Base-by-base conservation (phyloP, 192 early-diverging fungal species). In the Podila epicladia region DNA sequence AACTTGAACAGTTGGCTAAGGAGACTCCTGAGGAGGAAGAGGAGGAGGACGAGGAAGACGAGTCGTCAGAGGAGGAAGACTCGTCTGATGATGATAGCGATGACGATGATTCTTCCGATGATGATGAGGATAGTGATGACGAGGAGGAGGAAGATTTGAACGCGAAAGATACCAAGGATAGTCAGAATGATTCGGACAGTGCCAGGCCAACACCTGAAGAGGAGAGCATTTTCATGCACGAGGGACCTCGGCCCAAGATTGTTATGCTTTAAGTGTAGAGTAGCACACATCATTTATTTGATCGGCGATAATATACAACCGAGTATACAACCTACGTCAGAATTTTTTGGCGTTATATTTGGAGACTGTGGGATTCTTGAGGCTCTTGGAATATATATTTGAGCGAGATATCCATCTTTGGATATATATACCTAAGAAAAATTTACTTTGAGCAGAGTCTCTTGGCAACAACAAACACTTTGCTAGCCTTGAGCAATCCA, bases 1-100 rank as follows among this genome's bases (percentile, higher is more conserved):
- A 90, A 35, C 82, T 95, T 38, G 97, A 99, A 64, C 83, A 91
- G 22, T 68, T 91, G 66, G 92, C 89, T 2, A 67, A 85, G 58
- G 91, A 91, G 65, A 71, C 82, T 5, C 85, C 82, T 2, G 88
- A 90, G 13, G 68, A 71, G 45, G 75, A 76, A 6, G 68, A 69
- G 24, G 74, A 76, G 1, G 63, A 65, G n/a, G 74, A 78, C 15
- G 64, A 76, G 29, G 55, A 58, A n/a, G n/a, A n/a, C n/a, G n/a
- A n/a, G n/a, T n/a, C n/a, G 4, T 24, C 29, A 15, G 57, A 62
- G 5, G 57, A 62, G 5, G 63, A 65, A 17, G 62, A 65, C 11
- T 68, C 66, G 11, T 55, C 53, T 0, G 59, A 61, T 31, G 31
- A 33, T 31, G 59, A 61, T 33, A 26, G 26, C 9, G 31, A 33